Evolutionary conservation across 139 green algal species (phyloP), one percentile per base, ranked within the genome.

Genomic region (Auxenochlorella protothecoides): DNA sequence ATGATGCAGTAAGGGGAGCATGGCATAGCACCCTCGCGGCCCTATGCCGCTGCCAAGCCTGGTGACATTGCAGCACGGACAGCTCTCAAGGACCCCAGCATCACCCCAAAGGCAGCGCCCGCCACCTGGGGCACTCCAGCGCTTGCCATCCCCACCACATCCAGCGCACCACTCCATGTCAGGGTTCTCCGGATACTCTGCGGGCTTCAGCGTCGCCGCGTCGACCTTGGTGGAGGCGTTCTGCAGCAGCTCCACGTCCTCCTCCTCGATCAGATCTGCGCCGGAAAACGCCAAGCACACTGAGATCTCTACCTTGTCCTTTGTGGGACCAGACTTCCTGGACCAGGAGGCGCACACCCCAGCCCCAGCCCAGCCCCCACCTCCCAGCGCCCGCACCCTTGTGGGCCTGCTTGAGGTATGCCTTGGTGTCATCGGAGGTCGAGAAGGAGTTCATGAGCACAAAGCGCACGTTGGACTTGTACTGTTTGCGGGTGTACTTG

Each of bases 371-470:
- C 27, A 44, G 27, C 27, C 27, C 27, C 27, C 27, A 44, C 27
- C 27, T 44, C 27, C 27, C 27, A 44, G 27, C 5, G 7, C 66
- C 3, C 63, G 3, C 51, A 70, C 64, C 62, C 2, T 51, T 63
- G 70, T 95, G 88, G 6, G 65, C 63, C 52, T 81, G 75, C 52
- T 55, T 52, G 16, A 97, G 83, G 77, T 90, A 89, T 2, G 68
- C 87, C 57, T 80, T 81, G 2, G 89, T 97, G 85, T 97, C 91
- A 2, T 74, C 83, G n/a, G 66, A 84, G 55, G 91, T 97, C 77
- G 56, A 81, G 83, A 96, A 97, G 62, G 62, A 83, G 87, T 97
- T 96, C 92, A 97, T 97, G 51, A 97, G 84, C 11, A 93, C 84
- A 76, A 97, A 97, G 16, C 78, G 74, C 3, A 88, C 78, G 15